Evolutionary conservation across 352 stramenopile species (phyloP), one percentile per base, ranked within the genome.

Genomic region (Globisporangium viniferum): DNA sequence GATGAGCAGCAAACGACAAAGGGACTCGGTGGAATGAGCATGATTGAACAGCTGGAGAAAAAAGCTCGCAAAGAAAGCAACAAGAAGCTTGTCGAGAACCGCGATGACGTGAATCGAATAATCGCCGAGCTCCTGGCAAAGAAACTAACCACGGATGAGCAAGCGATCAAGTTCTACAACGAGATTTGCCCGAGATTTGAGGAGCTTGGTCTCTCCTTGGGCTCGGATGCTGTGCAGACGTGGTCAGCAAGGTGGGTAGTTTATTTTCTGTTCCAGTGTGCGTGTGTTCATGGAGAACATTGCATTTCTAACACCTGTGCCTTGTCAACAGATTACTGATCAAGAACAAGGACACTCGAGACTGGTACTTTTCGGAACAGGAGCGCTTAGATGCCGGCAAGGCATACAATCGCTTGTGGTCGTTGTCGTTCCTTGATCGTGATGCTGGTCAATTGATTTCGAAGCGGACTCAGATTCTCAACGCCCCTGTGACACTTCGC

Each of bases 11-110:
- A 88, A 64, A 76, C 85, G 36, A 64, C 78, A 0, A 91, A 90
- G 62, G 85, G 79, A 5, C 64, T 73, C 53, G 84, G 81, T n/a
- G 86, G 88, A 14, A 94, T 94, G 80, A 91, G 77, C 53, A 92
- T 96, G 85, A 93, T 96, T 41, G 85, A 96, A 68, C 84, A 95
- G 62, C 75, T 96, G 2, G 88, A 96, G 72, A 93, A 93, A 71
- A 93, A 94, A 59, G 88, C 88, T 5, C 75, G 88, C 9, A 90
- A 89, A 56, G 87, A 94, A 36, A 90, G 78, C 73, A 96, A 96
- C 77, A 94, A 93, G 74, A 94, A 93, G 71, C 77, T 96, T 2
- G 88, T 96, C 27, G 80, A 94, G 33, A 81, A 92, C 35, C 77
- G 79, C 12, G 77, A 83, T 1, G 73, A 83, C 27, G 84, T 96